Percentiles rank a stretch among this genome's conserved stretches.
Evolutionary conservation across 768 basidiomycete species (phyloP).

Genomic region (Xerocomellus amylosporus): DNA sequence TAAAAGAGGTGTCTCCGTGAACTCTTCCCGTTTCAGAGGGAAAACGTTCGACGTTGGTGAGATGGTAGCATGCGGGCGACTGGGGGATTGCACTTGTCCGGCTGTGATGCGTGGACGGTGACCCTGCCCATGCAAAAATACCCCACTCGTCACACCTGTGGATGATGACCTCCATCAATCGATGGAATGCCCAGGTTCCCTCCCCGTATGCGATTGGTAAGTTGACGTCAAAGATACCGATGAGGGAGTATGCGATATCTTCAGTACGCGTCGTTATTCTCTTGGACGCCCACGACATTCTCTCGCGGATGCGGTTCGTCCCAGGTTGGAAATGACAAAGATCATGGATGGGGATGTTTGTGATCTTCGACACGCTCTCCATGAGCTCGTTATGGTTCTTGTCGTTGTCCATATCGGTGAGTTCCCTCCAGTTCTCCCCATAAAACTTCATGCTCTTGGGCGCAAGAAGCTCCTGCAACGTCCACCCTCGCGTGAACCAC

Average conservation of each 20-base stretch:
- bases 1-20: conserved; percentile 17
- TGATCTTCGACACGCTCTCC: conserved; percentile 3
- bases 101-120: conserved; percentile 12
- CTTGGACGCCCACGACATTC: conserved; percentile 24
- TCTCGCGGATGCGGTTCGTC: conserved; percentile 11
- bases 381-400: conserved; percentile 2
- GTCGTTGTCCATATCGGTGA: conserved; percentile 4
- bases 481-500: conserved; percentile 17
- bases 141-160: conserved; percentile 22
- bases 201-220: conserved; percentile 16
- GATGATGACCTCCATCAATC: conserved; percentile 25
- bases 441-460: conserved; percentile 11
- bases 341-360: conserved; percentile 8
- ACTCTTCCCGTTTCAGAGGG: conserved; percentile 6
- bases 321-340: conserved; percentile 11
- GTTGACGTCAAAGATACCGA: conserved; percentile 26
- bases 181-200: conserved; percentile 23
- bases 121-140: conserved; percentile 25
- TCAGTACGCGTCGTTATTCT: conserved; percentile 25
- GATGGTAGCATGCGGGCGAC: conserved; percentile 18
- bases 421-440: conserved; percentile 5
- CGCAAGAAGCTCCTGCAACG: conserved; percentile 14
- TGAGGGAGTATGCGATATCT: conserved; percentile 25
- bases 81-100: conserved; percentile 12
- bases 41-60: background rate